Base-by-base conservation (phyloP, 805 yeast genomes). In the Yarrowia sp. region DNA sequence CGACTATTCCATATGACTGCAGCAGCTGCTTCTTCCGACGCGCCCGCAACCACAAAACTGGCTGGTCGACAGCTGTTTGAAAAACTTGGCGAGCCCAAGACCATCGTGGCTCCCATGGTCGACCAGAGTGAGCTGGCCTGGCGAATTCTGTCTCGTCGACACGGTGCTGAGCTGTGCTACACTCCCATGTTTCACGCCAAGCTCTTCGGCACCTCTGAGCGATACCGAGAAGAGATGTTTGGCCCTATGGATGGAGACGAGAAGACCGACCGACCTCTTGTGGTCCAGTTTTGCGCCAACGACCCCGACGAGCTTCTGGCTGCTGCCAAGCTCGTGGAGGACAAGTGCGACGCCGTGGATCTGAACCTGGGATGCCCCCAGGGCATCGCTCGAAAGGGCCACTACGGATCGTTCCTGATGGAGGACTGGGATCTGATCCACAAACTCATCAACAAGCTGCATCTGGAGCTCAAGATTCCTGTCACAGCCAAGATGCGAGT, bases 151-250 rank as follows among this genome's bases (percentile, higher is more conserved):
- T 88, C 96, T 3, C 80, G 98, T 62, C 78, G 81, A 63, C 87
- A 92, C 69, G 99, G 99, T 3, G 98, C 99, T 0, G 90, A 91
- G 2, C 77, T 94, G 32, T 90, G 97, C 70, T 94, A 93, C 69
- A 89, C 98, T 0, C 99, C 99, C 3, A 94, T 94, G 99, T 82
- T 88, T 66, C 98, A 94, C 73, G 96, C 99, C 3, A 80, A 91
- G 53, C 75, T 92, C 36, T 94, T 94, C 75, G 96, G 96, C 24
- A 87, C 88, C 2, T 87, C 86, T 53, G 87, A 84, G 64, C 88
- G 88, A 68, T 94, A 94, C 71, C 78, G 98, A 60, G 77, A 77
- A 18, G 88, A 85, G 64, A 87, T 84, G 86, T 79, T 83, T 63
- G 77, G 81, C 10, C 79, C 77, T 6, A 68, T 81, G 66, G 98